These are phyloP conservation scores for Alternaria hordeiaustralica DNA, from an alignment of 2,329 filamentous ascomycete species.

Conservation along the genomic window DNA sequence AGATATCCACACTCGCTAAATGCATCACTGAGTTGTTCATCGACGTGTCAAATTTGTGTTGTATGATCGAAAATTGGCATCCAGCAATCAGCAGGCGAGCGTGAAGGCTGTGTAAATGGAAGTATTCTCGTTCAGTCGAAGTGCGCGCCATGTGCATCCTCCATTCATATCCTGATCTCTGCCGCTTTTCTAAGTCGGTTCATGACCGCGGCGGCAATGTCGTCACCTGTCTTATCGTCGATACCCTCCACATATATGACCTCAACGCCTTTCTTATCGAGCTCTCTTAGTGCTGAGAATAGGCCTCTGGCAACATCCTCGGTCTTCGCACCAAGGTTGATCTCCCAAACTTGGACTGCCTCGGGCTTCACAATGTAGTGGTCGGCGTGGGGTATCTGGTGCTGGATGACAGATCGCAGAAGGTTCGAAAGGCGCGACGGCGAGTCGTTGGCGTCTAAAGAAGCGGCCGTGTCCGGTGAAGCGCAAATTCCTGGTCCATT, in stretches of 20 bases:
- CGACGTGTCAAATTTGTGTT: not conserved
- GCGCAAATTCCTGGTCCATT: constrained; percentile 21
- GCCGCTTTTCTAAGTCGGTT: constrained; percentile 59
- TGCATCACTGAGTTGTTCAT: not conserved
- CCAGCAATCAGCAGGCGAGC: not conserved
- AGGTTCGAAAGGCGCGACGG: constrained; percentile 35
- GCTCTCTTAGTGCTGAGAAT: constrained; percentile 83
- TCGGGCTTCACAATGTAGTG: constrained; percentile 18
- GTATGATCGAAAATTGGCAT: not conserved
- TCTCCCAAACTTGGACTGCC: constrained; percentile 63
- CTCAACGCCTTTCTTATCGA: constrained; percentile 80
- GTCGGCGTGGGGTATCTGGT: constrained; percentile 40
- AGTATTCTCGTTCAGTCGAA: not conserved
- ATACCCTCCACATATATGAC: constrained; percentile 93
- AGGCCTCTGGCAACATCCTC: constrained; percentile 82
- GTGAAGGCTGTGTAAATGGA: not conserved
- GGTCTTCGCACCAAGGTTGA: constrained; percentile 73
- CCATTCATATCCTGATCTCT: constrained; percentile 27
- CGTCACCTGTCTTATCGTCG: constrained; percentile 68
- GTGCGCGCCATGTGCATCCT: not conserved
- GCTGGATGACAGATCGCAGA: constrained; percentile 43
- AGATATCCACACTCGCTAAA: not conserved
- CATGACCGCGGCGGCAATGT: constrained; percentile 76
- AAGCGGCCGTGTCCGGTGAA: not conserved
- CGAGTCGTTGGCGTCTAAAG: not conserved